These are phyloP conservation scores for Piloderma croceum DNA, from an alignment of 768 basidiomycete genomes.

Conservation along the genomic window DNA sequence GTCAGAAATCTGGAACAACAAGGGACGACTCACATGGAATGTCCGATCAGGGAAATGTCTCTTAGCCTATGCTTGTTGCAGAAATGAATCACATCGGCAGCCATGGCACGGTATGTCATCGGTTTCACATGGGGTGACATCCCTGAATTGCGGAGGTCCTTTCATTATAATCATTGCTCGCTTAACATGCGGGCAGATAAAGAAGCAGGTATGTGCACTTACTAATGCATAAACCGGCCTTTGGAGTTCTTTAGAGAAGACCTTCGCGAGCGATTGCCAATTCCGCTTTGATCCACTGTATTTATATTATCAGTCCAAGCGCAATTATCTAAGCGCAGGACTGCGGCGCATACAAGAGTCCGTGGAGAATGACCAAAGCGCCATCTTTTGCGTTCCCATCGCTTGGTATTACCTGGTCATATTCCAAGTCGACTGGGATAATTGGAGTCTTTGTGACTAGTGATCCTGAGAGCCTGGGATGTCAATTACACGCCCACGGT, in stretches of 20 bases:
- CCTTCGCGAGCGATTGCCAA: slow-evolving; percentile 77
- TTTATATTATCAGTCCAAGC: too few species aligned
- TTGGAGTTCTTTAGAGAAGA: slow-evolving; percentile 57
- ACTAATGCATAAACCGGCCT: slow-evolving; percentile 74
- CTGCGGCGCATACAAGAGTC: slow-evolving; percentile 46
- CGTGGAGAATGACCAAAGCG: slow-evolving; percentile 56
- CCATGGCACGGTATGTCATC: slow-evolving; percentile 78
- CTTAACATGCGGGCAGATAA: not conserved
- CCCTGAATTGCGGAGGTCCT: slow-evolving; percentile 92
- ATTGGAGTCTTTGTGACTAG: too few species aligned
- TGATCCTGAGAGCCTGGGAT: too few species aligned
- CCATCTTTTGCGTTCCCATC: slow-evolving; percentile 28
- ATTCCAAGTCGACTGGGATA: slow-evolving; percentile 23
- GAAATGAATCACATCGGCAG: slow-evolving; percentile 68
- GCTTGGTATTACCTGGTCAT: slow-evolving; percentile 26
- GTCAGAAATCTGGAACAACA: not conserved
- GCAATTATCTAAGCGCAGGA: not conserved
- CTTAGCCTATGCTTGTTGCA: slow-evolving; percentile 47
- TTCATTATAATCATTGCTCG: slow-evolving; percentile 1
- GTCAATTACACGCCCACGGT: too few species aligned
- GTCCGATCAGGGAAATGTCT: slow-evolving; percentile 73
- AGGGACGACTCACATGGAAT: slow-evolving; percentile 68
- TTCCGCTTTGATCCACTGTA: slow-evolving; percentile 85
- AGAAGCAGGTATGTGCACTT: slow-evolving; percentile 12
- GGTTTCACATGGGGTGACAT: slow-evolving; percentile 67